phyloP scores from a whole-genome alignment of 2,329 filamentous ascomycete genomes.

The Aspergillus pseudoterreus region DNA sequence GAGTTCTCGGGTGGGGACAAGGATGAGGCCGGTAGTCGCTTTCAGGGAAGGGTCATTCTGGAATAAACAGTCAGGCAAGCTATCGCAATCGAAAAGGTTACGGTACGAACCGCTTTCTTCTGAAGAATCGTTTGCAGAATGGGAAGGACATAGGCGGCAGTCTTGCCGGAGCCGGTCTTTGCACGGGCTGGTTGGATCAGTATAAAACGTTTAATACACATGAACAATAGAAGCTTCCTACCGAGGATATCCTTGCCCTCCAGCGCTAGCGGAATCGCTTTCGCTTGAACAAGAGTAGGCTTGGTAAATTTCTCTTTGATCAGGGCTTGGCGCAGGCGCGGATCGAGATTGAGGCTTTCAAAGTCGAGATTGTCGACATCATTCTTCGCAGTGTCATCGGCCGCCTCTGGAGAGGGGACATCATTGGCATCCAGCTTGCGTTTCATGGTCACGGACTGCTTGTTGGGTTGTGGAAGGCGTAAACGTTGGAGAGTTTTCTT shows the following conservation, averaged over 20 bases:
- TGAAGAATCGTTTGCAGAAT: constrained; percentile 81
- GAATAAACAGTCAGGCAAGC: neutral
- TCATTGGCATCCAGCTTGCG: constrained; percentile 48
- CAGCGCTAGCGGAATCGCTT: constrained; percentile 82
- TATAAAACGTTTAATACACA: neutral
- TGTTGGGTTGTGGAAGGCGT: constrained; percentile 6
- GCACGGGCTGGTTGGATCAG: constrained; percentile 62
- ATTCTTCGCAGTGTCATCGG: constrained; percentile 22
- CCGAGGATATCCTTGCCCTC: constrained; percentile 81
- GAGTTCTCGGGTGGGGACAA: constrained; percentile 91
- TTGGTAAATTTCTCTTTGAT: constrained; percentile 77
- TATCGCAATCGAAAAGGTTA: neutral
- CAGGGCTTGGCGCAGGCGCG: constrained; percentile 80
- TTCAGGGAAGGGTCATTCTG: constrained; percentile 38
- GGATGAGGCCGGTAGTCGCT: constrained; percentile 71
- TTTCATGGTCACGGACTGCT: constrained; percentile 39
- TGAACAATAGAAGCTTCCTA: constrained; percentile 21
- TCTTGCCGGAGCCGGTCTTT: constrained; percentile 95
- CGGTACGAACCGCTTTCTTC: constrained; percentile 60
- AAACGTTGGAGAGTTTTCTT: constrained; percentile 26
- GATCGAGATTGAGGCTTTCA: constrained; percentile 72
- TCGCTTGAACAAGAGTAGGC: constrained; percentile 84
- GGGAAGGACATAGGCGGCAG: constrained; percentile 88
- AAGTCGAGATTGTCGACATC: constrained; percentile 56
- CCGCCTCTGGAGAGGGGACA: constrained; percentile 38